Conservation (phyloP, 2,329 filamentous ascomycete species). For the Aspergillus cejpii region DNA sequence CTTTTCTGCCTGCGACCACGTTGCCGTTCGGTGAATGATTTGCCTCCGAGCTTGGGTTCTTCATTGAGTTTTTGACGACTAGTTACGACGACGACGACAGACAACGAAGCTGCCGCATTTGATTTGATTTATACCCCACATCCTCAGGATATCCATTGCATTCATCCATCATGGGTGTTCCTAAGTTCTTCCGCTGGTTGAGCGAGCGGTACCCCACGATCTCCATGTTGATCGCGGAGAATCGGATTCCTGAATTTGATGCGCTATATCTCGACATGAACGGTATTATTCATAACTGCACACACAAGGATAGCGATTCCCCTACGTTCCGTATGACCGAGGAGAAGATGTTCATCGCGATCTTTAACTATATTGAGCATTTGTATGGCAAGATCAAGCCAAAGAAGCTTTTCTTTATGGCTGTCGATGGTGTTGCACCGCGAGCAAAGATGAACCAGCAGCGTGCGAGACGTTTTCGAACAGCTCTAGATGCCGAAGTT, state of each 20-base stretch:
- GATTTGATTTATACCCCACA: slow-evolving; percentile 11
- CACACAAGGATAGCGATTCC: slow-evolving; percentile 91
- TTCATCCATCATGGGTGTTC: slow-evolving; percentile 55
- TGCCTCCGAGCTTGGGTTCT: slow-evolving; percentile 17
- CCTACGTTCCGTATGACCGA: slow-evolving; percentile 88
- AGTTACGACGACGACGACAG: slow-evolving; percentile 10
- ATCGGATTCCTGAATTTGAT: slow-evolving; percentile 97
- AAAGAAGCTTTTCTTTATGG: slow-evolving; percentile 98
- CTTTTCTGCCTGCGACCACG: slow-evolving; percentile 12
- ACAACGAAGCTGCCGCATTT: neutral
- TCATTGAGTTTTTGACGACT: slow-evolving; percentile 16
- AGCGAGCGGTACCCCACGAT: slow-evolving; percentile 98
- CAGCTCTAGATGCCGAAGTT: slow-evolving; percentile 80
- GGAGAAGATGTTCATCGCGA: slow-evolving; percentile 99
- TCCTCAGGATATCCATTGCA: slow-evolving; percentile 4
- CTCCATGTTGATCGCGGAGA: slow-evolving; percentile 96
- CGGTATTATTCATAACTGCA: slow-evolving; percentile 99
- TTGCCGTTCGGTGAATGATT: slow-evolving; percentile 12
- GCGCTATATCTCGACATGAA: slow-evolving; percentile 90
- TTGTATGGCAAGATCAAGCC: slow-evolving; percentile 98
- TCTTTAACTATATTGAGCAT: slow-evolving; percentile 99
- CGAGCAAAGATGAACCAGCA: slow-evolving; percentile 99
- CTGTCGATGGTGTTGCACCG: slow-evolving; percentile 93
- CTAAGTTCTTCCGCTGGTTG: slow-evolving; percentile 97
- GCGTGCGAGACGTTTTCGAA: slow-evolving; percentile 87